Conservation (phyloP, 192 early-diverging fungal species). For the Paraglomus occultum region DNA sequence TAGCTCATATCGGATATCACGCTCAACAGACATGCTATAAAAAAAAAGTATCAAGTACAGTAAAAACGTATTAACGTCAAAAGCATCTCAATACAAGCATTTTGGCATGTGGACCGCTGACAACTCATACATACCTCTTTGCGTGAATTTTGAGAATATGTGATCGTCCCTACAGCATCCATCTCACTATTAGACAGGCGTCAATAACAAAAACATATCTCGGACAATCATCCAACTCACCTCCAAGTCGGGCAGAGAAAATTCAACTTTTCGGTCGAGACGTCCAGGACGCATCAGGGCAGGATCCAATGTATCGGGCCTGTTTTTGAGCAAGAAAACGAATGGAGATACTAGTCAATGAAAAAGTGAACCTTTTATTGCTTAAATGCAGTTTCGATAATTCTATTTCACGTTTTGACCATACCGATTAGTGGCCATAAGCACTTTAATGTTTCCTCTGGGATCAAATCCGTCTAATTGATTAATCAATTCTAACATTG, state of each 20-base stretch:
- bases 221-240: slow-evolving; percentile 29
- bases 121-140: slow-evolving; percentile 45
- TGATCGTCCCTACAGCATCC: slow-evolving; percentile 73
- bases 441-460: slow-evolving; percentile 98
- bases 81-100: too few relatives aligned
- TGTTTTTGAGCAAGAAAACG: slow-evolving; percentile 31
- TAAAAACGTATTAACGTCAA: too few relatives aligned
- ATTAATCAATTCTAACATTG: slow-evolving; percentile 99
- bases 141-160: slow-evolving; percentile 99
- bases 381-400: slow-evolving; percentile 11
- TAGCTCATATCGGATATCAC: slow-evolving; percentile 98
- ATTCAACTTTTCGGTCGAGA: slow-evolving; percentile 98
- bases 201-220: not conserved
- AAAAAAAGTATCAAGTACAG: not conserved
- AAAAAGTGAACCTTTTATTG: slow-evolving; percentile 26
- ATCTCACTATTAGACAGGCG: not conserved
- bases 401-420: not conserved
- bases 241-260: slow-evolving; percentile 92
- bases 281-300: slow-evolving; percentile 97
- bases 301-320: slow-evolving; percentile 98
- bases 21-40: slow-evolving; percentile 91
- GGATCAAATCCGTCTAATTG: slow-evolving; percentile 99
- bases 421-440: slow-evolving; percentile 96
- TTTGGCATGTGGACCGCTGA: too few relatives aligned
- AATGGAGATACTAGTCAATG: slow-evolving; percentile 4